phyloP scores from a whole-genome alignment of 2,329 filamentous ascomycete genomes.

The Aspergillus alliaceus region DNA sequence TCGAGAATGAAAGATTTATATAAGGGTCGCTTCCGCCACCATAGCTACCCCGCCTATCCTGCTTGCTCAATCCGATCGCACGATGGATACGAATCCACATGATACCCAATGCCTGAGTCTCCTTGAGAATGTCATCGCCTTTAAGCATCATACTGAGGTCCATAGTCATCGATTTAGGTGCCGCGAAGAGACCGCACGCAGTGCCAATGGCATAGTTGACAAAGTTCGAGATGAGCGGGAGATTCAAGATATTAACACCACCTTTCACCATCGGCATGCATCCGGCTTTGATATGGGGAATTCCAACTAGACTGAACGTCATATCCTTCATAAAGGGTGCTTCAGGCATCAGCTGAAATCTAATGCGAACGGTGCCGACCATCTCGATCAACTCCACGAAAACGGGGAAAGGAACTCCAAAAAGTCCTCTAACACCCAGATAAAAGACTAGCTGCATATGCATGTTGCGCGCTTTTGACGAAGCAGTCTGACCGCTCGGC shows the following conservation, averaged over 20 bases:
- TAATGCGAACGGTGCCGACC: constrained; percentile 81
- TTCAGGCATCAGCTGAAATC: constrained; percentile 82
- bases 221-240: constrained; percentile 92
- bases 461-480: constrained; percentile 89
- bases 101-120: constrained; percentile 77
- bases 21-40: constrained; percentile 93
- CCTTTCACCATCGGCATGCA: constrained; percentile 91
- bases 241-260: constrained; percentile 85
- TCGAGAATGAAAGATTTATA: constrained; percentile 91
- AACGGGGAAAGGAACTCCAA: constrained; percentile 83
- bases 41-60: constrained; percentile 77
- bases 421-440: constrained; percentile 81
- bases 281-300: constrained; percentile 84
- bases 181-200: constrained; percentile 86
- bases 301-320: constrained; percentile 90
- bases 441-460: constrained; percentile 97
- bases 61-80: constrained; percentile 84
- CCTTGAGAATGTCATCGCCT: constrained; percentile 89
- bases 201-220: constrained; percentile 93
- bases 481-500: constrained; percentile 67
- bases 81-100: constrained; percentile 91
- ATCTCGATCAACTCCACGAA: constrained; percentile 87
- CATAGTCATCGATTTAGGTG: constrained; percentile 89
- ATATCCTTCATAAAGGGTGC: constrained; percentile 89
- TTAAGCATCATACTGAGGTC: constrained; percentile 88